A percentile compares a stretch with the other conserved stretches of the same genome.
phyloP scores from a whole-genome alignment of 1,139 yeast genomes.

The Candida buenavistaensis region DNA sequence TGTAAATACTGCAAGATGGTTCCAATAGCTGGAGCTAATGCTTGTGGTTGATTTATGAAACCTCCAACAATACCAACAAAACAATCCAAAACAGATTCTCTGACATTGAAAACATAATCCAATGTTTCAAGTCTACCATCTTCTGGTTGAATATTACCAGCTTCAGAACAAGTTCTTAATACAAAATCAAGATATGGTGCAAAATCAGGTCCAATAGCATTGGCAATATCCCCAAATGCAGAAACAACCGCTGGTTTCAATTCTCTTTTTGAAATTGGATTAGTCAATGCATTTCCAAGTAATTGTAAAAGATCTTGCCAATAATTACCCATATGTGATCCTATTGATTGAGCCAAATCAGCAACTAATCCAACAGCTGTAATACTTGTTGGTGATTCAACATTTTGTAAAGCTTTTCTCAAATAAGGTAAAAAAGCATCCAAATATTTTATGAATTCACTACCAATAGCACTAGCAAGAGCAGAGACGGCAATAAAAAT shows the following conservation, averaged over 20 bases:
- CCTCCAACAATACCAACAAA: constrained; percentile 96
- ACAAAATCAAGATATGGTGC: constrained; percentile 76
- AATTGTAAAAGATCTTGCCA: constrained; percentile 80
- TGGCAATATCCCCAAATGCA: constrained; percentile 96
- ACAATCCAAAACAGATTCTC: constrained; percentile 89
- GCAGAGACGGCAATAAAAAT: constrained; percentile 90
- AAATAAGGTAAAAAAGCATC: constrained; percentile 80
- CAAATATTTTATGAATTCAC: constrained; percentile 72
- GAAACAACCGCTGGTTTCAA: constrained; percentile 86
- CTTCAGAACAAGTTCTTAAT: constrained; percentile 66
- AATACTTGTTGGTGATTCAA: constrained; percentile 78
- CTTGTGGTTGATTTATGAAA: constrained; percentile 65
- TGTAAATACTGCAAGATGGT: constrained; percentile 72
- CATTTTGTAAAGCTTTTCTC: constrained; percentile 73
- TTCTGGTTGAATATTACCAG: constrained; percentile 51
- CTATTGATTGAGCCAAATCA: constrained; percentile 93
- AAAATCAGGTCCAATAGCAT: constrained; percentile 77
- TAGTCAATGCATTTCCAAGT: constrained; percentile 70
- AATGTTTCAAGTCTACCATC: constrained; percentile 70
- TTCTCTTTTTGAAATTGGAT: constrained; percentile 69
- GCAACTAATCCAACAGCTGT: constrained; percentile 96
- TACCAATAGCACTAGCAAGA: constrained; percentile 76
- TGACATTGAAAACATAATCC: constrained; percentile 71
- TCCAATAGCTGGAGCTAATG: constrained; percentile 62
- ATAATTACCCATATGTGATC: constrained; percentile 68